phyloP scores from a whole-genome alignment of 73 alveolate species.

The Paramecium octaurelia region DNA sequence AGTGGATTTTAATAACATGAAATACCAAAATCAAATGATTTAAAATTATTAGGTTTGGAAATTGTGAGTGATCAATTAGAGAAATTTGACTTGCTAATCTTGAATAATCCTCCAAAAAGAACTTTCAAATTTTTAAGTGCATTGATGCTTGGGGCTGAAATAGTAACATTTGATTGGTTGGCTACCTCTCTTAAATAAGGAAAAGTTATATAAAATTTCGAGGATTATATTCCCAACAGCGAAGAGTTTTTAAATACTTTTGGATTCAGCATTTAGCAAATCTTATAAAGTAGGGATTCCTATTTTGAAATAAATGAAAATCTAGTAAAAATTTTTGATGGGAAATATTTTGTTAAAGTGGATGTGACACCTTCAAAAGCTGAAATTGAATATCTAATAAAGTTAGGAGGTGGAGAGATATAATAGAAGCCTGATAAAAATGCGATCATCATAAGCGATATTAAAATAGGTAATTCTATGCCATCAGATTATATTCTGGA shows the following conservation, averaged over 20 bases:
- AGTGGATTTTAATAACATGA: neutral
- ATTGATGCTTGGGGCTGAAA: constrained; percentile 8
- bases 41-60: neutral
- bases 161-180: neutral
- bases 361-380: constrained; percentile 25
- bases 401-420: constrained; percentile 24
- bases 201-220: neutral
- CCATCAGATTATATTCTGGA: constrained; percentile 27
- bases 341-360: neutral
- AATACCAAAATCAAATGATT: neutral
- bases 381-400: neutral
- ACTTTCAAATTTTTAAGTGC: constrained; percentile 11
- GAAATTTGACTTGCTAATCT: neutral
- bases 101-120: neutral
- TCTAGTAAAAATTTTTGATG: neutral
- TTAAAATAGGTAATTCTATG: neutral
- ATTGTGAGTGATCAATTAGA: neutral
- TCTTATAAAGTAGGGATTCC: neutral
- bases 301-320: neutral
- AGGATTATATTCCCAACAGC: neutral
- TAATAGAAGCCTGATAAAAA: neutral
- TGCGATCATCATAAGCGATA: neutral
- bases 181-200: neutral
- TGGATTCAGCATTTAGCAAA: neutral
- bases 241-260: neutral